Evolutionary conservation across 2,329 filamentous ascomycete species (phyloP), one percentile per base, ranked within the genome.

Genomic region (Metarhizium album): DNA sequence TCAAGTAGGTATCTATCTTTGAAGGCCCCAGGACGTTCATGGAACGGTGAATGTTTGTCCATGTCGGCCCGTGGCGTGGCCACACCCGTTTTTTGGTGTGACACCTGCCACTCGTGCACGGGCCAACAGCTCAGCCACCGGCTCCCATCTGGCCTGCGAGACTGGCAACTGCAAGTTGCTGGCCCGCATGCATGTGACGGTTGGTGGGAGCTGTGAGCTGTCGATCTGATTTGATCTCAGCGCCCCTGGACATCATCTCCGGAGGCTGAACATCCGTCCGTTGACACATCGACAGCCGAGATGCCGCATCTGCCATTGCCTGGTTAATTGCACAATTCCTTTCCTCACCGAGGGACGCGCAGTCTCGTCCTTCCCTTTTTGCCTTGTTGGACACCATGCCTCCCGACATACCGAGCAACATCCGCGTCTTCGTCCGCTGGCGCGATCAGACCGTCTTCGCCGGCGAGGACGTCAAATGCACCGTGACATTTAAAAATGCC

Each of bases 351-450:
- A 67, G 60, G 53, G 57, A 54, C 47, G 43, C 45, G 57, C 57
- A 53, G 49, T 29, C 2, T 29, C 52, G 16, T 18, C 22, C 23
- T 45, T 23, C 20, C n/a, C 18, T 23, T 23, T 46, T 53, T 64
- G 70, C 59, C 24, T 14, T 24, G 11, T 35, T 16, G 9, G 33
- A 43, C 20, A 24, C 16, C 64, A 79, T 79, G 75, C 66, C 74
- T 58, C 67, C 73, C 58, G 73, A 76, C 61, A 64, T 62, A 57
- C 60, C 66, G 54, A 74, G 72, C 70, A 91, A 94, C 74, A 89
- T 98, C 66, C 87, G 90, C 68, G 91, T 96, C 69, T 95, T 91
- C 67, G 88, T 98, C 68, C 84, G 85, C 72, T 98, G 91, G 87
- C 86, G 89, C 67, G 87, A 95, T 65, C 84, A 91, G 67, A 90